Conservation (phyloP, 2,329 filamentous ascomycete genomes). For the Aspergillus sp. region DNA sequence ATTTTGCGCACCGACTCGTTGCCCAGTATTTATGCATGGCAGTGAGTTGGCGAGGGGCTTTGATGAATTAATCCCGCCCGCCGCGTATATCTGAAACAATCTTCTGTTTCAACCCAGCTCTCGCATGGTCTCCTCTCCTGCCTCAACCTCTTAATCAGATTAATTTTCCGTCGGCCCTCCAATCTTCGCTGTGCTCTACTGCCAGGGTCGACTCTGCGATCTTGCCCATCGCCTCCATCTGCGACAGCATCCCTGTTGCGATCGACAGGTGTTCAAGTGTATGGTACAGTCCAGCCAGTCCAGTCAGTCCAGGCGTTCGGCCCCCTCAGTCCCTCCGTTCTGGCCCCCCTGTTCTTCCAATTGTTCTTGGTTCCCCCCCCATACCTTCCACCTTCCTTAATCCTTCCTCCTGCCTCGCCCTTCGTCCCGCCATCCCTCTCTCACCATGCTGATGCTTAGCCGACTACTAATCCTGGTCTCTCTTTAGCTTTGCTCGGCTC, state of each 20-base stretch:
- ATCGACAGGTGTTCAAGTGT: slow-evolving; percentile 12
- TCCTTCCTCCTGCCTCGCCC: not conserved
- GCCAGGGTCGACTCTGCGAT: not conserved
- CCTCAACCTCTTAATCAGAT: slow-evolving; percentile 8
- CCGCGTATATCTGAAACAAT: slow-evolving; percentile 22
- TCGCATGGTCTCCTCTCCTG: not conserved
- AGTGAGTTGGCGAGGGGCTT: slow-evolving; percentile 14
- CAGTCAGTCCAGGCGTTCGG: slow-evolving; percentile 4
- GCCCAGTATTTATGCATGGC: not conserved
- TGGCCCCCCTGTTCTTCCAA: slow-evolving; percentile 11
- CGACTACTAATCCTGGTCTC: slow-evolving; percentile 11
- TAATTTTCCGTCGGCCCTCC: slow-evolving; percentile 4
- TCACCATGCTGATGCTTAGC: slow-evolving; percentile 11
- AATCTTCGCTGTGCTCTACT: not conserved
- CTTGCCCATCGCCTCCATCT: not conserved
- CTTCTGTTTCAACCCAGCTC: slow-evolving; percentile 16
- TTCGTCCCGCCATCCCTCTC: slow-evolving; percentile 1
- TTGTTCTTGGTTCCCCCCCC: slow-evolving; percentile 3
- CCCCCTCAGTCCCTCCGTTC: slow-evolving; percentile 8
- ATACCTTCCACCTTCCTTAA: not conserved
- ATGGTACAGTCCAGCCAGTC: slow-evolving; percentile 1
- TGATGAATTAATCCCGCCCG: slow-evolving; percentile 2
- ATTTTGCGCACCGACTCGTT: too few species aligned
- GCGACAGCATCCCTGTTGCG: slow-evolving; percentile 3
- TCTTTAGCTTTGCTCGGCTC: slow-evolving; percentile 12